These are phyloP conservation scores for Tolypocladium guangdongense DNA, from an alignment of 2,329 filamentous ascomycete genomes.

Conservation along the genomic window DNA sequence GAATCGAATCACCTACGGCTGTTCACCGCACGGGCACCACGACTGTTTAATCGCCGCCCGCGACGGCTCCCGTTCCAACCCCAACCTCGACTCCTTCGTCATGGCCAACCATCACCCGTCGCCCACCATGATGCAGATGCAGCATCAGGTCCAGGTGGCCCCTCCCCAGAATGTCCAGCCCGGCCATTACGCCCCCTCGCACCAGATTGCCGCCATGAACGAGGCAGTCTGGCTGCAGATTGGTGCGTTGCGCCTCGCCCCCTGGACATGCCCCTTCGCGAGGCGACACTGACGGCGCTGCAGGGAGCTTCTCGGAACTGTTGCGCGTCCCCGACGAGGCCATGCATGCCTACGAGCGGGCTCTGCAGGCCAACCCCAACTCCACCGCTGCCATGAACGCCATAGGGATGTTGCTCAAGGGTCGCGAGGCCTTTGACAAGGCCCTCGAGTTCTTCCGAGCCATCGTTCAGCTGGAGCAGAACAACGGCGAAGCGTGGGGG, in stretches of 20 bases:
- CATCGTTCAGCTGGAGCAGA: constrained; percentile 79
- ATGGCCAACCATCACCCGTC: constrained; percentile 77
- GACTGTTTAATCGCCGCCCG: constrained; percentile 4
- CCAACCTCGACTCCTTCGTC: constrained; percentile 10
- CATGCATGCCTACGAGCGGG: constrained; percentile 82
- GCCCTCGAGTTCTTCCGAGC: constrained; percentile 88
- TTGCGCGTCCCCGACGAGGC: constrained; percentile 84
- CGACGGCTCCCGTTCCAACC: constrained; percentile 5
- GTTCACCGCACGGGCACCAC: constrained; percentile 6
- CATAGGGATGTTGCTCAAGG: constrained; percentile 83
- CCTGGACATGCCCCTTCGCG: not conserved
- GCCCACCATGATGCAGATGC: constrained; percentile 63
- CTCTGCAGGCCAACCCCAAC: constrained; percentile 75
- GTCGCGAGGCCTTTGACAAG: constrained; percentile 85
- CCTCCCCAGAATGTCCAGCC: constrained; percentile 44
- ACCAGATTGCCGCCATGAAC: constrained; percentile 69
- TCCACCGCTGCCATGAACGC: constrained; percentile 89
- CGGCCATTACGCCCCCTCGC: constrained; percentile 52
- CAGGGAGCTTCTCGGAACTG: constrained; percentile 77
- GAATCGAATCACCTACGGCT: constrained; percentile 6
- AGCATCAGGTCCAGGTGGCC: constrained; percentile 49
- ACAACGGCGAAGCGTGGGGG: constrained; percentile 93
- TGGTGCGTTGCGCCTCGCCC: constrained; percentile 45
- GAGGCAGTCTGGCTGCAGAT: constrained; percentile 89
- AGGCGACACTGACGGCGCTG: constrained; percentile 2